phyloP scores from a whole-genome alignment of 2,329 filamentous ascomycete species.

The Cryphonectria carpinicola region DNA sequence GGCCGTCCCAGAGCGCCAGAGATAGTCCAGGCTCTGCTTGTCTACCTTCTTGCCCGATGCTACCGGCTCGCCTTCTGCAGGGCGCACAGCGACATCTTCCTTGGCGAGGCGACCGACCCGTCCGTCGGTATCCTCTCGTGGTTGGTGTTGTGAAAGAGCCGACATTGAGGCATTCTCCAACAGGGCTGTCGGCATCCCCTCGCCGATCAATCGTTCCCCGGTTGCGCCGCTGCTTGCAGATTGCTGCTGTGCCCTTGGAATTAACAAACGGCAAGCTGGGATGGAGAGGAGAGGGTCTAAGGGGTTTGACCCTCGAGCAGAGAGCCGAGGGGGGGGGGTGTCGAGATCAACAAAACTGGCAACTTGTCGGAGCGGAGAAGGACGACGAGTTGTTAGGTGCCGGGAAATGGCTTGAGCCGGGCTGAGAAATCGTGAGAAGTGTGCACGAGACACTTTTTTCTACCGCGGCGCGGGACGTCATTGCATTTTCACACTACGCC shows the following conservation, averaged over 20 bases:
- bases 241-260: constrained; percentile 24
- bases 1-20: constrained; percentile 80
- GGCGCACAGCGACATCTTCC: constrained; percentile 48
- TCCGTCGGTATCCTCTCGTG: constrained; percentile 42
- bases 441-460: background rate
- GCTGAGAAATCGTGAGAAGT: constrained; percentile 1
- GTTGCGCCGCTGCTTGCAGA: constrained; percentile 6
- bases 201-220: constrained; percentile 24
- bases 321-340: background rate
- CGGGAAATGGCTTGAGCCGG: constrained; percentile 13
- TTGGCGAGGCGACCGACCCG: constrained; percentile 28
- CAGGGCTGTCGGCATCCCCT: constrained; percentile 59
- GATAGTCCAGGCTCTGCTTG: constrained; percentile 80
- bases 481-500: constrained; percentile 15
- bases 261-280: background rate
- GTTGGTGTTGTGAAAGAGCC: constrained; percentile 48
- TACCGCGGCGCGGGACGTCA: constrained; percentile 23
- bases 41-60: constrained; percentile 56
- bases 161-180: constrained; percentile 63
- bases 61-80: constrained; percentile 56
- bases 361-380: background rate
- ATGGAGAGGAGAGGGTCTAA: background rate
- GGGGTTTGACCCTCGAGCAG: background rate
- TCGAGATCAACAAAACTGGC: constrained; percentile 11
- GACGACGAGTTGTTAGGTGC: constrained; percentile 4